Evolutionary conservation across 2,329 filamentous ascomycete genomes (phyloP).

Genomic region (Aureobasidium mangrovei): DNA sequence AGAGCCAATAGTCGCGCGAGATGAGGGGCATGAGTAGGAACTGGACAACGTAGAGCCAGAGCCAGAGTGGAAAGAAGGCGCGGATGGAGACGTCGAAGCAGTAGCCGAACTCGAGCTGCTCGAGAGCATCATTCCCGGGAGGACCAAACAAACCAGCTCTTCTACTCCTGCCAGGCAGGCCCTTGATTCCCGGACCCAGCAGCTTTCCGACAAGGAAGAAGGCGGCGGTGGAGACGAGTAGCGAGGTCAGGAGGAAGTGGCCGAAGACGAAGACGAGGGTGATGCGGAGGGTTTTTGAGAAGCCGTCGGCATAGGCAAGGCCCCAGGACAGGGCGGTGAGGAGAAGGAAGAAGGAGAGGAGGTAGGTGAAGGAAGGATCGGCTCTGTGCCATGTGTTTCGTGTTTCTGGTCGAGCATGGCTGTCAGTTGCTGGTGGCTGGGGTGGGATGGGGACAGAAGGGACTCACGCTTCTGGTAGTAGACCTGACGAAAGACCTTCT

Average conservation of each 20-base stretch:
- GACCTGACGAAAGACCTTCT: conserved; percentile 62
- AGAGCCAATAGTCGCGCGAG: conserved; percentile 46
- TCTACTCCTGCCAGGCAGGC: conserved; percentile 43
- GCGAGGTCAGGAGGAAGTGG: conserved; percentile 54
- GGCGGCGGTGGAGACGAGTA: conserved; percentile 52
- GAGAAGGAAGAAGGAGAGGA: conserved; percentile 56
- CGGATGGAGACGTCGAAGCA: conserved; percentile 62
- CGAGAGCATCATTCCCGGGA: conserved; percentile 39
- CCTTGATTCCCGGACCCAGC: conserved; percentile 48
- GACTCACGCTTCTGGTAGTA: conserved; percentile 49
- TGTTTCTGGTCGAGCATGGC: conserved; percentile 38
- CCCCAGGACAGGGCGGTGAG: conserved; percentile 50
- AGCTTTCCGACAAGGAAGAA: conserved; percentile 56
- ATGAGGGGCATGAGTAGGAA: conserved; percentile 58
- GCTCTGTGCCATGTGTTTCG: conserved; percentile 63
- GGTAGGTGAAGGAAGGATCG: conserved; percentile 61
- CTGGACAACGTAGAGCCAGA: conserved; percentile 58
- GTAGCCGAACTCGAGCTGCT: conserved; percentile 60
- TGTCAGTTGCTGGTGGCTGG: conserved; percentile 9
- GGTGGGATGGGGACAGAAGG: not conserved
- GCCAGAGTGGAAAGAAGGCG: conserved; percentile 59
- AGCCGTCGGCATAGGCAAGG: conserved; percentile 42
- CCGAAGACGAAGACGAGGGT: conserved; percentile 42
- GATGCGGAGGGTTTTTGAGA: conserved; percentile 36
- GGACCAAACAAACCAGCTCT: conserved; percentile 51